These are phyloP conservation scores for Pleurotus tuber-regium DNA, from an alignment of 768 basidiomycete genomes.

Conservation along the genomic window DNA sequence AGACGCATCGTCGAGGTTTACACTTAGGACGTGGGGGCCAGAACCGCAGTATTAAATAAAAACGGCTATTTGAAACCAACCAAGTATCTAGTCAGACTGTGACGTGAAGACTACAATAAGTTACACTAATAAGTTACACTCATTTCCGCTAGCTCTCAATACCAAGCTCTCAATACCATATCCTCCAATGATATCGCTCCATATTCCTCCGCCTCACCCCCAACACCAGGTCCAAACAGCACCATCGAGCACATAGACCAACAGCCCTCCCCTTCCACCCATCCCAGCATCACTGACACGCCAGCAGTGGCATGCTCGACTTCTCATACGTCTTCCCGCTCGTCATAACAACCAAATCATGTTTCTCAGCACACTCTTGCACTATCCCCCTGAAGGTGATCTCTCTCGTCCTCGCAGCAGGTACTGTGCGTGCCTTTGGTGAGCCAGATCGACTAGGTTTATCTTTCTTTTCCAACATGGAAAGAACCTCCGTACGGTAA, in stretches of 20 bases:
- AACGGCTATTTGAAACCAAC: too few species aligned
- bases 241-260: constrained; percentile 90
- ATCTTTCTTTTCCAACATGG: constrained; percentile 11
- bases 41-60: too few species aligned
- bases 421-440: constrained; percentile 31
- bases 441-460: constrained; percentile 21
- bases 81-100: too few species aligned
- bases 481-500: constrained; percentile 45
- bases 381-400: constrained; percentile 93
- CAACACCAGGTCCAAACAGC: constrained; percentile 72
- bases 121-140: too few species aligned
- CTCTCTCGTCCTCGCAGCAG: constrained; percentile 63
- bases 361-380: constrained; percentile 81
- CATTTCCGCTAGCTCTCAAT: too few species aligned
- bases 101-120: too few species aligned
- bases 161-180: constrained; percentile 78
- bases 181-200: constrained; percentile 83
- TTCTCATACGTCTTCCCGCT: constrained; percentile 80
- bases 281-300: constrained; percentile 78
- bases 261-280: constrained; percentile 55
- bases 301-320: constrained; percentile 88
- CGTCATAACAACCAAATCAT: constrained; percentile 89
- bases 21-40: too few species aligned
- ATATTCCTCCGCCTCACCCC: constrained; percentile 60
- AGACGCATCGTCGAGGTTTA: too few species aligned